These are phyloP conservation scores for Pleurotus eryngii DNA, from an alignment of 768 basidiomycete genomes.

Conservation along the genomic window DNA sequence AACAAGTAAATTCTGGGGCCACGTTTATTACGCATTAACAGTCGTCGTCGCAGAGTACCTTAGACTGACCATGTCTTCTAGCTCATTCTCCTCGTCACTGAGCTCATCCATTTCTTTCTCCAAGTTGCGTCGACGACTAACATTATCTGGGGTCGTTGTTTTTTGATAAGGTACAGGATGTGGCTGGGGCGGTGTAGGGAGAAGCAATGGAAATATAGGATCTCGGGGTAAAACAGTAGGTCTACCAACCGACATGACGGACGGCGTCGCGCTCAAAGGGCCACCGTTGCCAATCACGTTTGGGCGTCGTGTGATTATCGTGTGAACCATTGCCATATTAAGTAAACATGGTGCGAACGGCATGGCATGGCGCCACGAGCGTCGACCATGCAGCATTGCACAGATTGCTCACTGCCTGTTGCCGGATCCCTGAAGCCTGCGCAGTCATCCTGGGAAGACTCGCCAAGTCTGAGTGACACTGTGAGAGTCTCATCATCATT, in stretches of 20 bases:
- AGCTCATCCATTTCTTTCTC: conserved; percentile 79
- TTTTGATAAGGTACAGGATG: conserved; percentile 58
- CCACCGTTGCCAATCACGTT: no score
- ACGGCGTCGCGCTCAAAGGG: no score
- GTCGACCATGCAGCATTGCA: no score
- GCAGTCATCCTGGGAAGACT: background rate
- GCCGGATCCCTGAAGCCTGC: background rate
- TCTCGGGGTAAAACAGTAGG: conserved; percentile 73
- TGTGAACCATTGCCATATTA: no score
- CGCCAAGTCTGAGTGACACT: background rate
- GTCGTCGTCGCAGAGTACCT: no score
- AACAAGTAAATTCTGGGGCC: conserved; percentile 50
- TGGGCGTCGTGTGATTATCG: no score
- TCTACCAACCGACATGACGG: conserved; percentile 45
- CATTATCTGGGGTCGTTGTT: conserved; percentile 44
- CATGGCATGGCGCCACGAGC: no score
- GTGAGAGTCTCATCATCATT: background rate
- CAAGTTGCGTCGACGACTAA: conserved; percentile 65
- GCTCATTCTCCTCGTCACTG: conserved; percentile 78
- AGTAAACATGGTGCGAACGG: no score
- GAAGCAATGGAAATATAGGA: conserved; percentile 59
- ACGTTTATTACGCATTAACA: no score
- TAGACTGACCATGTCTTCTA: conserved; percentile 66
- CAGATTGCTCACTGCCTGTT: no score
- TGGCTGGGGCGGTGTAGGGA: conserved; percentile 64